Base-by-base conservation (phyloP, 176 grass and related monocot species). In the Cocos nucifera region DNA sequence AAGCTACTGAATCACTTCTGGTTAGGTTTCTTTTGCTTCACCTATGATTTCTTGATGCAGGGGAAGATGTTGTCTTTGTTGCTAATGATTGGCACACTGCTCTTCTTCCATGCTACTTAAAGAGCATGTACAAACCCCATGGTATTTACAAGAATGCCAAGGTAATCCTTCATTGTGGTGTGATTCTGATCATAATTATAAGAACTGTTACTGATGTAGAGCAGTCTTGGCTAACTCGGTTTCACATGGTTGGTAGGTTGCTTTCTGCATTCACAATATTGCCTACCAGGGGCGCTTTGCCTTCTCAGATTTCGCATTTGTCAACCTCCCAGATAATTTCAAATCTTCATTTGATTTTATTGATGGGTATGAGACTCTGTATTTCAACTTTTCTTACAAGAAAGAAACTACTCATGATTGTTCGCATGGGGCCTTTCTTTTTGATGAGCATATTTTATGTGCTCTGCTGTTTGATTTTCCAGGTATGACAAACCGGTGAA, bases 251-350 rank as follows among this genome's bases (percentile, higher is more conserved):
- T 64, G 28, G 60, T 56, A 97, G 92, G 87, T 87, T 15, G 83
- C 81, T 2, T 97, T 91, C 78, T 97, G 92, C 84, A 97, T 97
- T 83, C 92, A 97, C 81, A 97, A 97, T 75, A 90, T 97, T 29
- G 77, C 83, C 8, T 97, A 97, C 69, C 92, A 97, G 67, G 92
- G 92, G 15, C 74, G 92, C 0, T 97, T 97, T 55, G 59, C 80
- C 17, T 63, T 64, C 17, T 39, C 58, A 0, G 92, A 97, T 55
- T 97, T 64, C 50, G 3, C 65, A 1, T 50, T 62, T 19, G 81
- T 97, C 50, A 90, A 97, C 12, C 92, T 97, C 22, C 87, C 92
- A 0, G 83, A 85, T 19, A 71, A 58, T 50, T 91, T 97, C 66
- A 88, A 65, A 79, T 77, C 90, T 14, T 89, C 90, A 17, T 95